Evolutionary conservation across 208 protist species (phyloP).

Genomic region (Angomonas ambiguus): DNA sequence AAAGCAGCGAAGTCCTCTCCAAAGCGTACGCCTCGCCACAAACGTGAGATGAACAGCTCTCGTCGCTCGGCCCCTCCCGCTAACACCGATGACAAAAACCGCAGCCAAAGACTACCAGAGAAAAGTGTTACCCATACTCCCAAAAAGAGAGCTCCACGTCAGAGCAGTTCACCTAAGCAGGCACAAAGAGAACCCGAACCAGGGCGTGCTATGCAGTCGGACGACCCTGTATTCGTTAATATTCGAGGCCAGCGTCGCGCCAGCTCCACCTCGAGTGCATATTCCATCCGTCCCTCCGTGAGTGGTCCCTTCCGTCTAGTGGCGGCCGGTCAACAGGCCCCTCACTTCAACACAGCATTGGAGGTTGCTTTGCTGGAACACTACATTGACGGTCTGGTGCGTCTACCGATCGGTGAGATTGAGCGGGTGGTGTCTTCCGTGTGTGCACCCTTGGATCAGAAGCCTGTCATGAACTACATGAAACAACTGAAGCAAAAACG

Average conservation of each 20-base stretch:
- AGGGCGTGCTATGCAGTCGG: conserved; percentile 3
- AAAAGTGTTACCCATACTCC: neutral
- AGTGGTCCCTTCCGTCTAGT: conserved; percentile 20
- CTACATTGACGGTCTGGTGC: conserved; percentile 36
- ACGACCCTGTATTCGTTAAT: conserved; percentile 16
- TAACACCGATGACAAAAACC: neutral
- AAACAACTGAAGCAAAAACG: conserved; percentile 24
- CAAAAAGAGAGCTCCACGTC: neutral
- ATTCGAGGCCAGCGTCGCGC: conserved; percentile 15
- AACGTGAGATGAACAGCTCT: conserved; percentile 1
- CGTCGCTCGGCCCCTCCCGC: neutral
- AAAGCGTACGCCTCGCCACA: neutral
- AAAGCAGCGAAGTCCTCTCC: conserved; percentile 1
- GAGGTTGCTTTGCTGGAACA: conserved; percentile 30
- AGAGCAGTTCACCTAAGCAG: neutral
- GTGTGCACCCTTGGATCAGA: conserved; percentile 19
- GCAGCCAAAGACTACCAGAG: neutral
- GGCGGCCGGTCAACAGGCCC: conserved; percentile 21
- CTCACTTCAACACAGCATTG: conserved; percentile 33
- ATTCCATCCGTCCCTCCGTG: neutral
- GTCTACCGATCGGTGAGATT: conserved; percentile 28
- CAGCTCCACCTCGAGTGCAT: conserved; percentile 9
- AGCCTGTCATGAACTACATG: conserved; percentile 40
- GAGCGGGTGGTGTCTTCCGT: conserved; percentile 38
- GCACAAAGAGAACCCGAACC: neutral